Evolutionary conservation across 23 red algal species (phyloP).

Genomic region (Agarophyton chilense): DNA sequence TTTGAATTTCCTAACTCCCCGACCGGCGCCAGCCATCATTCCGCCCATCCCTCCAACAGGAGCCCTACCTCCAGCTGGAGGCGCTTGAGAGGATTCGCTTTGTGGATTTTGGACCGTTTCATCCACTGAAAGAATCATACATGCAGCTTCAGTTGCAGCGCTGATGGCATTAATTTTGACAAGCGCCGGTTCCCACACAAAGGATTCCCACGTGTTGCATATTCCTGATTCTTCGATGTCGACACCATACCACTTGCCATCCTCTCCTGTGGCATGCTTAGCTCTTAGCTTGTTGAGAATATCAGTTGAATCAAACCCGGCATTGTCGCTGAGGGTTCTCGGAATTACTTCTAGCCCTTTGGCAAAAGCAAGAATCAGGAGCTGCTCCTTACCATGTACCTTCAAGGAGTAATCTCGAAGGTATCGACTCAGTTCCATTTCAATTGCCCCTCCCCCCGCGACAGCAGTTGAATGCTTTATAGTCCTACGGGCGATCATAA

Average conservation of each 20-base stretch:
- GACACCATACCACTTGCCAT: slow-evolving; percentile 76
- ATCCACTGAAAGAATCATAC: slow-evolving; percentile 92
- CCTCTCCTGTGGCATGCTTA: slow-evolving; percentile 79
- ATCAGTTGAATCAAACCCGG: slow-evolving; percentile 96
- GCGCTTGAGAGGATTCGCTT: slow-evolving; percentile 10
- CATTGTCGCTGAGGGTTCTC: slow-evolving; percentile 94
- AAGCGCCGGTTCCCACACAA: slow-evolving; percentile 96
- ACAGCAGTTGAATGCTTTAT: slow-evolving; percentile 92
- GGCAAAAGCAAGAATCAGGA: slow-evolving; percentile 89
- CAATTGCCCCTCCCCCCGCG: slow-evolving; percentile 90
- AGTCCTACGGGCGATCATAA: slow-evolving; percentile 97
- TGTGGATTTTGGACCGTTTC: slow-evolving; percentile 94
- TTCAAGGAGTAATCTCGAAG: slow-evolving; percentile 73
- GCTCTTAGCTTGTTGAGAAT: slow-evolving; percentile 93
- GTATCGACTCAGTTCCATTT: slow-evolving; percentile 93
- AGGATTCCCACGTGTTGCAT: slow-evolving; percentile 87
- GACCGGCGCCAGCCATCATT: slow-evolving; percentile 76
- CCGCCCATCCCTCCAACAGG: slow-evolving; percentile 63
- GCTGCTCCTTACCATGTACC: slow-evolving; percentile 92
- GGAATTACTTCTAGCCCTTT: slow-evolving; percentile 96
- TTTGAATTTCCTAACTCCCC: slow-evolving; percentile 58
- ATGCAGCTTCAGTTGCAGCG: slow-evolving; percentile 97
- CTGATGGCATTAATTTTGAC: slow-evolving; percentile 89
- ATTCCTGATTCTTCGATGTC: slow-evolving; percentile 86
- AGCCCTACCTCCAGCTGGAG: slow-evolving; percentile 10